A percentile compares a stretch with the other conserved stretches of the same genome.
Evolutionary conservation across 1,139 yeast genomes (phyloP).

Genomic region (Debaryomycetaceae sp.): DNA sequence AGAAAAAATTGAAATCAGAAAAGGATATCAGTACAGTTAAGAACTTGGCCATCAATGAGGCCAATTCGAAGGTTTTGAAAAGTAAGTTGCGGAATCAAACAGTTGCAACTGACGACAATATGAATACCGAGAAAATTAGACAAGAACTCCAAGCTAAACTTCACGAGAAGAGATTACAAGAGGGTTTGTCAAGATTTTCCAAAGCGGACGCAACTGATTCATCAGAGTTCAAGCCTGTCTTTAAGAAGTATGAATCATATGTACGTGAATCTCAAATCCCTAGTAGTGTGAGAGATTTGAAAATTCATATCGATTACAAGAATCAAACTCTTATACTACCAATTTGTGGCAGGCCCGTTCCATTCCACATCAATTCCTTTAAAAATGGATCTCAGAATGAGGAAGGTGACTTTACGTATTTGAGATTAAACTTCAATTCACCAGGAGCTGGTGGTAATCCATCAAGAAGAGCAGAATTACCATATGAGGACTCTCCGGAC

Average conservation of each 20-base stretch:
- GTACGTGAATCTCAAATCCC: conserved; percentile 93
- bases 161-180: conserved; percentile 82
- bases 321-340: conserved; percentile 89
- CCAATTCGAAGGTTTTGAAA: conserved; percentile 62
- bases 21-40: conserved; percentile 32
- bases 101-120: conserved; percentile 63
- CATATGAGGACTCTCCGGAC: conserved; percentile 85
- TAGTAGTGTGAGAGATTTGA: conserved; percentile 71
- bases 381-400: conserved; percentile 94
- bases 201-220: conserved; percentile 70
- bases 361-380: conserved; percentile 91
- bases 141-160: conserved; percentile 79
- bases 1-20: conserved; percentile 29
- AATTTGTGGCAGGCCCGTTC: conserved; percentile 94
- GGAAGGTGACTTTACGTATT: conserved; percentile 91
- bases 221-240: conserved; percentile 66
- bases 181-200: conserved; percentile 75
- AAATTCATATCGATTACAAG: conserved; percentile 82
- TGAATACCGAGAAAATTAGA: conserved; percentile 73
- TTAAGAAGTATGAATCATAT: conserved; percentile 91
- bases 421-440: conserved; percentile 87
- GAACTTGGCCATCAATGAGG: conserved; percentile 27
- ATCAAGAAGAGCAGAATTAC: conserved; percentile 72
- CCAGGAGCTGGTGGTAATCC: conserved; percentile 83
- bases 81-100: conserved; percentile 76